These are phyloP conservation scores for Hypoxylon sp. DNA, from an alignment of 2,329 filamentous ascomycete genomes.

Conservation along the genomic window DNA sequence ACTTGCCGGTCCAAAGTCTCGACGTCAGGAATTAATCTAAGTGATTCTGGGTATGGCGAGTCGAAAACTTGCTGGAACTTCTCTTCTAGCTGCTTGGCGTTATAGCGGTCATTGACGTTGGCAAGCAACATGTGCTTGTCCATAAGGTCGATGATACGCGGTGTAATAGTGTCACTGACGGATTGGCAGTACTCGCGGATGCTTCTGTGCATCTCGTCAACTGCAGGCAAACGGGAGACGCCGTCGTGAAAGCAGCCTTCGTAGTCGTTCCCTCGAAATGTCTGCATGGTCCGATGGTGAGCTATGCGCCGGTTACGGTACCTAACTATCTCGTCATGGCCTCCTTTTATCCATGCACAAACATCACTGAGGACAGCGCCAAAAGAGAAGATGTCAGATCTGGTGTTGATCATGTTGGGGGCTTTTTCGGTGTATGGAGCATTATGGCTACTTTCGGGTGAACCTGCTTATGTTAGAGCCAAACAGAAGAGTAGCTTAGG, in stretches of 20 bases:
- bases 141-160: constrained; percentile 34
- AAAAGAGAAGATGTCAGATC: constrained; percentile 43
- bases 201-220: constrained; percentile 35
- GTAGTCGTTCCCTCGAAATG: constrained; percentile 25
- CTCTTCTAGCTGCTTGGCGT: constrained; percentile 24
- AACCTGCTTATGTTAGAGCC: constrained; percentile 21
- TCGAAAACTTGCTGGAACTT: constrained; percentile 19
- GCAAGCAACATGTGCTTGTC: constrained; percentile 39
- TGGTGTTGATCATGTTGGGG: constrained; percentile 25
- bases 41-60: not conserved
- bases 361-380: constrained; percentile 39
- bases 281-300: constrained; percentile 16
- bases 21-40: not conserved
- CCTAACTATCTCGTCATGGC: constrained; percentile 15
- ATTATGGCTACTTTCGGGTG: constrained; percentile 36
- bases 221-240: constrained; percentile 3
- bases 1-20: not conserved
- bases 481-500: not conserved
- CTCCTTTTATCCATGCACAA: constrained; percentile 39
- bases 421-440: constrained; percentile 24
- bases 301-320: constrained; percentile 31
- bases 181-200: constrained; percentile 32
- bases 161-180: constrained; percentile 34
- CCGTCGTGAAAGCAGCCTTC: constrained; percentile 43
- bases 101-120: constrained; percentile 25